Conservation (phyloP, 2,329 filamentous ascomycete species). For the Fusarium chaquense region DNA sequence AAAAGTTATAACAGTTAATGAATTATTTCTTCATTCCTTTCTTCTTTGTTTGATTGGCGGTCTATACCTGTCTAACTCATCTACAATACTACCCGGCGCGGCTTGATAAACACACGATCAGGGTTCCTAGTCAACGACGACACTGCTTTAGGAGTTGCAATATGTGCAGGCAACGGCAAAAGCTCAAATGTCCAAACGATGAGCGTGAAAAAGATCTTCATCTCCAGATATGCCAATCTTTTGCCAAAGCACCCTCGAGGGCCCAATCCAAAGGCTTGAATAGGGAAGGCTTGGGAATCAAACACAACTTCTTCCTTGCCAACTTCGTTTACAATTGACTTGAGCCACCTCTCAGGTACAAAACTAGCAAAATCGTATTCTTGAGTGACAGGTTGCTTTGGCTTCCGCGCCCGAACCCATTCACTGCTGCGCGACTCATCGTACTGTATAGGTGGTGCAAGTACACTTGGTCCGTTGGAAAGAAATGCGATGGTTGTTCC, state of each 20-base stretch:
- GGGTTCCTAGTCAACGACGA: constrained; percentile 9
- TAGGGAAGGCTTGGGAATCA: constrained; percentile 49
- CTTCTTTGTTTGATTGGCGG: neutral
- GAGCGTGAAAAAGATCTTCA: constrained; percentile 47
- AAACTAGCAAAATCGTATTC: constrained; percentile 13
- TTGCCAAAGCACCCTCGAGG: constrained; percentile 54
- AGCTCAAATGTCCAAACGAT: constrained; percentile 48
- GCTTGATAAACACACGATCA: constrained; percentile 10
- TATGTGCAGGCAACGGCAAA: neutral
- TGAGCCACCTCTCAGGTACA: constrained; percentile 33
- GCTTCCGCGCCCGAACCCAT: neutral
- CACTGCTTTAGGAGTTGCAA: neutral
- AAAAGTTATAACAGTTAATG: neutral
- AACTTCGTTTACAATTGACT: neutral
- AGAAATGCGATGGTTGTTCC: constrained; percentile 28
- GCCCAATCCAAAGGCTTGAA: constrained; percentile 53
- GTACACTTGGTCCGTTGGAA: constrained; percentile 20
- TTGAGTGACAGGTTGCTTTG: neutral
- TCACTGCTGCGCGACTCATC: constrained; percentile 23
- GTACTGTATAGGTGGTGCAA: constrained; percentile 10
- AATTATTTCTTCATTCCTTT: no score
- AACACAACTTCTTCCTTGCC: constrained; percentile 37
- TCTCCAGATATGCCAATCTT: constrained; percentile 47
- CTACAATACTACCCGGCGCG: neutral
- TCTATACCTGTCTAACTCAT: neutral